These are phyloP conservation scores for Phaeoacremonium minimum DNA, from an alignment of 2,329 filamentous ascomycete genomes.

Conservation along the genomic window DNA sequence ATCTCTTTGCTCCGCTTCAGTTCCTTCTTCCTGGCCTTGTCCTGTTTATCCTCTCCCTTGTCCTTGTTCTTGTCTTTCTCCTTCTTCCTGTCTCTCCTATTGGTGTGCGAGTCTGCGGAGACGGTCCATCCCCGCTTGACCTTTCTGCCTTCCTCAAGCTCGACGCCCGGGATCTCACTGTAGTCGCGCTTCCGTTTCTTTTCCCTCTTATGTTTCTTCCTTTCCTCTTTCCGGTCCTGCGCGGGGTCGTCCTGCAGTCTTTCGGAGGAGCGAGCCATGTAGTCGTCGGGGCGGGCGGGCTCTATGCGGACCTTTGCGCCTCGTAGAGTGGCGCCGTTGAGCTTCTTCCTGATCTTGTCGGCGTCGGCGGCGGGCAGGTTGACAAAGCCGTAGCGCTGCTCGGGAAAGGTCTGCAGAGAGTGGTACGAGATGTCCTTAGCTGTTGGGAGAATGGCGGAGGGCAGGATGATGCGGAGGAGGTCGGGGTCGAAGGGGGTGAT, in stretches of 20 bases:
- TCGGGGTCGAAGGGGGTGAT: constrained; percentile 80
- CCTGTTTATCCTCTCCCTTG: constrained; percentile 41
- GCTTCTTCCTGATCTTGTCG: constrained; percentile 85
- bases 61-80: constrained; percentile 38
- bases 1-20: constrained; percentile 52
- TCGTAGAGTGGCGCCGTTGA: constrained; percentile 81
- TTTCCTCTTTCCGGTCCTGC: constrained; percentile 19
- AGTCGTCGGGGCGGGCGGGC: constrained; percentile 66
- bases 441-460: constrained; percentile 58
- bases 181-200: constrained; percentile 37
- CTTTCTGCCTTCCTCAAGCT: constrained; percentile 68
- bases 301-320: constrained; percentile 84
- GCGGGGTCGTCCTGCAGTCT: constrained; percentile 12
- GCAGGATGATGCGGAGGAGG: constrained; percentile 68
- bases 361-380: constrained; percentile 78
- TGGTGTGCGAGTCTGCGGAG: constrained; percentile 44
- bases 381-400: constrained; percentile 85
- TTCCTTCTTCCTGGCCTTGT: constrained; percentile 46
- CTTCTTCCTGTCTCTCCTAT: constrained; percentile 39
- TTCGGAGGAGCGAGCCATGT: constrained; percentile 30
- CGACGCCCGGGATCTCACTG: constrained; percentile 59
- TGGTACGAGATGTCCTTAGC: constrained; percentile 88
- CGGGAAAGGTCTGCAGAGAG: constrained; percentile 78
- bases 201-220: constrained; percentile 27
- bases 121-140: constrained; percentile 91